phyloP scores from a whole-genome alignment of 2,329 filamentous ascomycete species.

The Plenodomus lindquistii region DNA sequence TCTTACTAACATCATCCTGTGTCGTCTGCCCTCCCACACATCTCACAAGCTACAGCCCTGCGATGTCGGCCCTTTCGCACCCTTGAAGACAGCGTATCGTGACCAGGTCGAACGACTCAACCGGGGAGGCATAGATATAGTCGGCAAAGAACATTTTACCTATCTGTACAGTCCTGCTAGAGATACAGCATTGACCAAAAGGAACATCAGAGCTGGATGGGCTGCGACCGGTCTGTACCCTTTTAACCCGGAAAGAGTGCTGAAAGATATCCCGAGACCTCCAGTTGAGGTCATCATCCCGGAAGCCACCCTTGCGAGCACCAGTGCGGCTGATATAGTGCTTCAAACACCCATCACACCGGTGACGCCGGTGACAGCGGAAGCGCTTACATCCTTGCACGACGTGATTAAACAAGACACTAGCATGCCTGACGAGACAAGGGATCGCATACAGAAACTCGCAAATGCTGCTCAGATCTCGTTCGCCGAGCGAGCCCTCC shows the following conservation, averaged over 20 bases:
- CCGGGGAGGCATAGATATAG: background rate
- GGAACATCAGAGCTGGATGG: constrained; percentile 35
- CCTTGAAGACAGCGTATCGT: constrained; percentile 1
- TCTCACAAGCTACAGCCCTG: constrained; percentile 1
- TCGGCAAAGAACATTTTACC: constrained; percentile 3
- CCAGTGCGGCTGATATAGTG: background rate
- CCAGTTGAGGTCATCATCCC: constrained; percentile 16
- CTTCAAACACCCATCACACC: background rate
- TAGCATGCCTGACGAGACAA: background rate
- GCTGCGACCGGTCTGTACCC: constrained; percentile 25
- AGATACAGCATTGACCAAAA: constrained; percentile 20
- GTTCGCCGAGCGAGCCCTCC: no score
- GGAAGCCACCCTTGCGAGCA: no score
- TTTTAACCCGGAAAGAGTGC: constrained; percentile 26
- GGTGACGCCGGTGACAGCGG: background rate
- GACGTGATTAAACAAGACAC: background rate
- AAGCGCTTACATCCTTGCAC: background rate
- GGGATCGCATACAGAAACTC: no score
- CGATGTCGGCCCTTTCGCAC: background rate
- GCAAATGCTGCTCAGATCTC: no score
- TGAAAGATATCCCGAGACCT: constrained; percentile 25
- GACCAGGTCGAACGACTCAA: constrained; percentile 1
- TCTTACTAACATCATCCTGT: constrained; percentile 34
- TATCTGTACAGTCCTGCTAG: constrained; percentile 5
- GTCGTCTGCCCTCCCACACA: background rate